Evolutionary conservation across 768 basidiomycete species (phyloP).

Genomic region (Macrolepiota albuminosa): DNA sequence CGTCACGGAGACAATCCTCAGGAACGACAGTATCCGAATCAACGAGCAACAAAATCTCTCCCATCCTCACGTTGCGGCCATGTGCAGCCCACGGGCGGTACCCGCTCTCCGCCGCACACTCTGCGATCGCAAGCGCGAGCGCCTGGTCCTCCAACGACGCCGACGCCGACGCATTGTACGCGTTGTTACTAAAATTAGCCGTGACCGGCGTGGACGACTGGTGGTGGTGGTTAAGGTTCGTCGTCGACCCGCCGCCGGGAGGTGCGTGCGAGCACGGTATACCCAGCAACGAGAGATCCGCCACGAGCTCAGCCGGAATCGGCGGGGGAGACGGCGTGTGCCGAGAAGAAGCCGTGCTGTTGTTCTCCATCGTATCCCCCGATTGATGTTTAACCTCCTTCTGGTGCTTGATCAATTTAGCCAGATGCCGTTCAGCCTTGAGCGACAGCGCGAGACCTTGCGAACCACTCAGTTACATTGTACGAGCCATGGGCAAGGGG

Average conservation of each 20-base stretch:
- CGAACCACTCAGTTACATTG: too few species aligned
- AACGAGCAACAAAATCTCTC: constrained; percentile 74
- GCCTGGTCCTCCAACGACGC: constrained; percentile 60
- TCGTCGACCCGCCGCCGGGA: background rate
- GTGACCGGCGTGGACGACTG: background rate
- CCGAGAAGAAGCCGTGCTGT: background rate
- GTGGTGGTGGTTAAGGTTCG: background rate
- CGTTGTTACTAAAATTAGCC: background rate
- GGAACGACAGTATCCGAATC: constrained; percentile 78
- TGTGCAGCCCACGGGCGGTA: constrained; percentile 75
- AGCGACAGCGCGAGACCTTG: constrained; percentile 56
- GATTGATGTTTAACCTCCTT: constrained; percentile 5
- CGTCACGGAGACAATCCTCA: constrained; percentile 82
- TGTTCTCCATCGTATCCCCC: background rate
- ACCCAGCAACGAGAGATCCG: constrained; percentile 8
- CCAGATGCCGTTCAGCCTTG: constrained; percentile 49
- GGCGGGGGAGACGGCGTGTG: background rate
- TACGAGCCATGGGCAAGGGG: too few species aligned
- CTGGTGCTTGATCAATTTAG: constrained; percentile 29
- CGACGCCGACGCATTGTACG: constrained; percentile 27
- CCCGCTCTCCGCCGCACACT: constrained; percentile 52
- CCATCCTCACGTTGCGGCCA: constrained; percentile 62
- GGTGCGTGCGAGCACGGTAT: background rate
- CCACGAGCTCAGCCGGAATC: background rate
- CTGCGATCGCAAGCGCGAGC: constrained; percentile 67